These are phyloP conservation scores for Galerina marginata DNA, from an alignment of 768 basidiomycete genomes.

Conservation along the genomic window DNA sequence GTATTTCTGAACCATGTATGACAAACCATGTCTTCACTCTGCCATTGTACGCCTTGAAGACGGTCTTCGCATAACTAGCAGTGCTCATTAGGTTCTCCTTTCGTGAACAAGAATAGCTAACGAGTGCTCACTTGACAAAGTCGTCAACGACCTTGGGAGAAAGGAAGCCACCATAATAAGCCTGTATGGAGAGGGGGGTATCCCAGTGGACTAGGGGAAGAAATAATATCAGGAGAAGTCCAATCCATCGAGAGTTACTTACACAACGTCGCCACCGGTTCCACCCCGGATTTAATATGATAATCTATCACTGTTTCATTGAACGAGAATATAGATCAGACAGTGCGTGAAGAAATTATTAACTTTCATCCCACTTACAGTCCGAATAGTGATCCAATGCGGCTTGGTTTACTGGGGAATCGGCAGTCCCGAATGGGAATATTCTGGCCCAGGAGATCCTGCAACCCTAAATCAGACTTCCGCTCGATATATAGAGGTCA, in stretches of 20 bases:
- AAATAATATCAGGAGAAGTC: neutral
- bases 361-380: slow-evolving; percentile 27
- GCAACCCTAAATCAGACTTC: neutral
- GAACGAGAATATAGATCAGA: neutral
- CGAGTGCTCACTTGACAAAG: slow-evolving; percentile 44
- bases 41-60: slow-evolving; percentile 54
- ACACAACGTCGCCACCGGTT: slow-evolving; percentile 58
- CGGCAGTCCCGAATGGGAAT: slow-evolving; percentile 52
- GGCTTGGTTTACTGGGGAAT: slow-evolving; percentile 54
- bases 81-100: neutral
- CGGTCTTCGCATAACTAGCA: slow-evolving; percentile 51
- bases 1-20: neutral
- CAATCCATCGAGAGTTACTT: slow-evolving; percentile 18
- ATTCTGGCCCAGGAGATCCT: slow-evolving; percentile 59
- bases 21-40: slow-evolving; percentile 51
- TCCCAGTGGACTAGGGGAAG: slow-evolving; percentile 51
- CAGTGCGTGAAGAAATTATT: neutral
- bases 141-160: slow-evolving; percentile 52
- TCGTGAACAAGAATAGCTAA: neutral
- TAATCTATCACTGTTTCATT: slow-evolving; percentile 47
- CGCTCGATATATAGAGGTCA: neutral
- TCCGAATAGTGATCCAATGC: slow-evolving; percentile 53
- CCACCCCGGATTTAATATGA: slow-evolving; percentile 44
- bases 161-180: slow-evolving; percentile 56
- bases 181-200: slow-evolving; percentile 49